A percentile compares a stretch with the other conserved stretches of the same genome.
phyloP scores from a whole-genome alignment of 495 filamentous ascomycete species.

The Clohesyomyces aquaticus region DNA sequence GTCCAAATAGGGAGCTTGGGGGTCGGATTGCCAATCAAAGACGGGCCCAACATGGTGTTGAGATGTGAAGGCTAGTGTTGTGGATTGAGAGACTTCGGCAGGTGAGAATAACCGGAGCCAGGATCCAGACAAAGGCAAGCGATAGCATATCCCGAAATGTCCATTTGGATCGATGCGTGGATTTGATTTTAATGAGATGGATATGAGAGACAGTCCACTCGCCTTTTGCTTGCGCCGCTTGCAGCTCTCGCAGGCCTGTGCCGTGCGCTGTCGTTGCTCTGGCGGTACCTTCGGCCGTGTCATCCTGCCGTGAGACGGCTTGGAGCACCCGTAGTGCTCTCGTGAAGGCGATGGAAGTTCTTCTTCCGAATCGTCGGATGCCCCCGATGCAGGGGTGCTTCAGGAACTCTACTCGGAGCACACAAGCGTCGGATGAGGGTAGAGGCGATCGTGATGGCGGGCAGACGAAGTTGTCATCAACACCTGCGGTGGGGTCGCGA shows the following conservation, averaged over 20 bases:
- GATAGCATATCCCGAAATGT: neutral
- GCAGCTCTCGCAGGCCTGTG: constrained; percentile 74
- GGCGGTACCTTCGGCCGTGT: constrained; percentile 63
- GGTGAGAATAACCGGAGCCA: constrained; percentile 6
- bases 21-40: neutral
- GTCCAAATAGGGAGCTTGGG: too few species aligned
- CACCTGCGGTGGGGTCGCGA: constrained; percentile 5
- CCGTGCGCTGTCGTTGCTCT: constrained; percentile 64
- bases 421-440: constrained; percentile 31
- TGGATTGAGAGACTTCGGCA: constrained; percentile 8
- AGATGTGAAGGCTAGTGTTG: neutral
- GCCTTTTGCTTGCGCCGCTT: constrained; percentile 80
- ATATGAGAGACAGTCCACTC: constrained; percentile 38
- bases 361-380: constrained; percentile 25
- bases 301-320: constrained; percentile 47
- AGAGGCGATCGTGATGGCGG: neutral
- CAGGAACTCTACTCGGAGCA: neutral
- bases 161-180: neutral
- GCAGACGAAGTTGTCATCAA: constrained; percentile 5
- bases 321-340: constrained; percentile 9
- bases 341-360: constrained; percentile 17
- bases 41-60: neutral
- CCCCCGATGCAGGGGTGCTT: constrained; percentile 7
- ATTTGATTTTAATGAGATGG: constrained; percentile 26
- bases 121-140: neutral